These are phyloP conservation scores for Fusarium chlamydosporum DNA, from an alignment of 2,329 filamentous ascomycete genomes.

Conservation along the genomic window DNA sequence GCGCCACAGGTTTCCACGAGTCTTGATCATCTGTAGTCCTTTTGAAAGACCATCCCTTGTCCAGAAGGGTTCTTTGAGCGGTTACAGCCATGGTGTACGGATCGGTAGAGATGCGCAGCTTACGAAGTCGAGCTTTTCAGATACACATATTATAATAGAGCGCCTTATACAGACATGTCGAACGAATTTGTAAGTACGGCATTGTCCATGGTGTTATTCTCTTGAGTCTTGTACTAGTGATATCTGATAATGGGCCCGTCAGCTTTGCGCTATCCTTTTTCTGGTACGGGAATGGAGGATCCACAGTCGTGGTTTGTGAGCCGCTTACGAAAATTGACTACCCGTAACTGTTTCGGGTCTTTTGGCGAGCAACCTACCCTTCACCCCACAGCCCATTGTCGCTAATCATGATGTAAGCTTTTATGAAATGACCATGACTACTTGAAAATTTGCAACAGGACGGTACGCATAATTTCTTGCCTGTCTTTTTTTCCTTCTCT, in stretches of 20 bases:
- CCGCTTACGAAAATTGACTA: not conserved
- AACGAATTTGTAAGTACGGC: no score
- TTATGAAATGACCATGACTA: not conserved
- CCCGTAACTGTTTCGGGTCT: not conserved
- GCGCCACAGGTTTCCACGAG: conserved; percentile 15
- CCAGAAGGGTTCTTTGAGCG: not conserved
- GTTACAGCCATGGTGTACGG: not conserved
- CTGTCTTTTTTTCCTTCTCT: no score
- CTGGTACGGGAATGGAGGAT: not conserved
- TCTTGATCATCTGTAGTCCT: conserved; percentile 7
- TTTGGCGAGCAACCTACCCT: not conserved
- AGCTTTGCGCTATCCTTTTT: not conserved
- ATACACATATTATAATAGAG: no score
- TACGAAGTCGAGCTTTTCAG: no score
- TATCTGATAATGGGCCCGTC: not conserved
- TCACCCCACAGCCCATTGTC: not conserved
- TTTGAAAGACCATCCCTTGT: conserved; percentile 20
- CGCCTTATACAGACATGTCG: no score
- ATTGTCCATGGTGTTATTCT: not conserved
- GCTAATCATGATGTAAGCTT: not conserved
- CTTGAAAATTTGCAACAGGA: not conserved
- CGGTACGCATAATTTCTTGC: no score
- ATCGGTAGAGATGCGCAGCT: no score
- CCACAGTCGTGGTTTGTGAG: not conserved
- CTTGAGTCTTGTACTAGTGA: not conserved